A percentile compares a stretch with the other conserved stretches of the same genome.
phyloP scores from a whole-genome alignment of 1,139 yeast genomes.

The Candida sp. region DNA sequence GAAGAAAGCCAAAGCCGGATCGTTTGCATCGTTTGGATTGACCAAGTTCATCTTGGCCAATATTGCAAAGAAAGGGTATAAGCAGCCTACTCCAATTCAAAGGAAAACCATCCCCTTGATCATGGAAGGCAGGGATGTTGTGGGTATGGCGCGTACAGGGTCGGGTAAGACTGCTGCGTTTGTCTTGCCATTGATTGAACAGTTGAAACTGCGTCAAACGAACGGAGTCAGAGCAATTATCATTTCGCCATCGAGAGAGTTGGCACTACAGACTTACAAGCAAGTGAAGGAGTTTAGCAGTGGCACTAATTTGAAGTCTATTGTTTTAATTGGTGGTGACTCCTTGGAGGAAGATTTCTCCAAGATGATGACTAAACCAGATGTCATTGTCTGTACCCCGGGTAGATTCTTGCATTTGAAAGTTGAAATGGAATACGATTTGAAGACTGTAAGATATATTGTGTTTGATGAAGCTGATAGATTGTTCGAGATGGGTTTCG shows the following conservation, averaged over 20 bases:
- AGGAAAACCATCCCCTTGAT: slow-evolving; percentile 93
- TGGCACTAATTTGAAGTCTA: slow-evolving; percentile 83
- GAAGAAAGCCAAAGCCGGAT: slow-evolving; percentile 76
- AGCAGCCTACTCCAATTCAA: slow-evolving; percentile 98
- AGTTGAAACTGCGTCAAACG: slow-evolving; percentile 65
- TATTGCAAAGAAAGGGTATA: slow-evolving; percentile 84
- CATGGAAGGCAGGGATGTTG: slow-evolving; percentile 89
- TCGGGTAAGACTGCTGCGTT: slow-evolving; percentile 99
- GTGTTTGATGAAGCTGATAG: slow-evolving; percentile 99
- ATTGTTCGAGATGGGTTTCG: slow-evolving; percentile 96
- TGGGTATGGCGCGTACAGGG: slow-evolving; percentile 99
- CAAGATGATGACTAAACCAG: slow-evolving; percentile 94
- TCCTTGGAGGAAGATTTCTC: slow-evolving; percentile 95
- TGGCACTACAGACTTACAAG: slow-evolving; percentile 90
- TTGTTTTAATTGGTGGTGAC: slow-evolving; percentile 95
- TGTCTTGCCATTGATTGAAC: slow-evolving; percentile 90
- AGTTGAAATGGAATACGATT: slow-evolving; percentile 91
- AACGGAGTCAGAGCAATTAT: slow-evolving; percentile 91
- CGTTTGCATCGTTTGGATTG: slow-evolving; percentile 91
- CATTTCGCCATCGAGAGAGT: slow-evolving; percentile 84
- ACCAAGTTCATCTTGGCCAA: slow-evolving; percentile 73
- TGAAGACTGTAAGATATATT: slow-evolving; percentile 83
- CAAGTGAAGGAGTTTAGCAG: slow-evolving; percentile 88
- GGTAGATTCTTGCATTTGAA: slow-evolving; percentile 96
- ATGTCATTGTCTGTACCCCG: slow-evolving; percentile 95